phyloP scores from a whole-genome alignment of 257 asterid genomes.

The Solanum gracilifrons region DNA sequence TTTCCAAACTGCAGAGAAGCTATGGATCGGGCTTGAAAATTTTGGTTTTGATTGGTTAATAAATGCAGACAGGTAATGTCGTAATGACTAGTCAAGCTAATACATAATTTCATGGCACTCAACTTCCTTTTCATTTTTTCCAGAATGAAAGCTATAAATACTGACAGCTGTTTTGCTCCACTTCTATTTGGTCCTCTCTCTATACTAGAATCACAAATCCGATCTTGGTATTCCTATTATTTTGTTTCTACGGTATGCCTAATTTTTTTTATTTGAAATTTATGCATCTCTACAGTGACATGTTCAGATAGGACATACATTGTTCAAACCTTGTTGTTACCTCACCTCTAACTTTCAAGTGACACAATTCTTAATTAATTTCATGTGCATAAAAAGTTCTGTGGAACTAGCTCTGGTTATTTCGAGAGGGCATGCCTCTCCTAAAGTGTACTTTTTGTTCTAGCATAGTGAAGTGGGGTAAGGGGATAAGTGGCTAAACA shows the following conservation, averaged over 20 bases:
- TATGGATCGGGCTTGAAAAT: slow-evolving; percentile 97
- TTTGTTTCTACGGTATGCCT: not conserved
- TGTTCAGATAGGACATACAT: not conserved
- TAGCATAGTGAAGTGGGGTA: not conserved
- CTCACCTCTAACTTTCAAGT: not conserved
- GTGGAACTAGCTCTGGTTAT: not conserved
- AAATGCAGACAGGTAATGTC: slow-evolving; percentile 83
- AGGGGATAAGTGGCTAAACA: not conserved
- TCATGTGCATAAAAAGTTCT: not conserved
- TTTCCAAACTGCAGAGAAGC: slow-evolving; percentile 57
- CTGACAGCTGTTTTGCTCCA: not conserved
- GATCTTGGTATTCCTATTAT: not conserved
- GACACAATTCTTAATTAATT: not conserved
- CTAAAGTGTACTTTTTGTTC: not conserved
- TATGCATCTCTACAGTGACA: not conserved
- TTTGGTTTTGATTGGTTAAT: slow-evolving; percentile 98
- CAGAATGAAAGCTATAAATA: not conserved
- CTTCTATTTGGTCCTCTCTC: not conserved
- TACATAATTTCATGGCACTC: not conserved
- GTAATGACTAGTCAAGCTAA: slow-evolving; percentile 18
- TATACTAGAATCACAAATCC: not conserved
- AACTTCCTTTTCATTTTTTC: not conserved
- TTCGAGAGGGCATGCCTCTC: not conserved
- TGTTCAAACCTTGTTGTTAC: not conserved
- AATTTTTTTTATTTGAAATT: not conserved